Conservation (phyloP, 2,329 filamentous ascomycete genomes). For the Aspergillus sp. region DNA sequence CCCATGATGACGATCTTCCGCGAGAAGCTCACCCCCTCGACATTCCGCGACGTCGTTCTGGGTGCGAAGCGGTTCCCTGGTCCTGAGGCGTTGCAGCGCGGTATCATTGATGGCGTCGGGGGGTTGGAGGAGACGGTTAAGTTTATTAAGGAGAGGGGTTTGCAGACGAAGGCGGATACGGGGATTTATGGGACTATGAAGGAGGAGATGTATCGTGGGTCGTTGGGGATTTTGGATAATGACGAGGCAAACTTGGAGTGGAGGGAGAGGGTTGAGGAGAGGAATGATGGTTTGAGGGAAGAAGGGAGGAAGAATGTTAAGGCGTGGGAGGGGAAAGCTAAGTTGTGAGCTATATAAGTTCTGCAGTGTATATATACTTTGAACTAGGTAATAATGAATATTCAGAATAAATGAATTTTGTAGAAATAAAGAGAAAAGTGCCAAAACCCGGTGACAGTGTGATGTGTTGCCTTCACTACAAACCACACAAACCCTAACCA, state of each 20-base stretch:
- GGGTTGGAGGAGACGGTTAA: constrained; percentile 56
- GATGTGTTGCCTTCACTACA: too few relatives aligned
- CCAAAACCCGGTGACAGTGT: too few relatives aligned
- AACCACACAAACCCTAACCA: too few relatives aligned
- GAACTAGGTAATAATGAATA: background rate
- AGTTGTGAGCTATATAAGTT: constrained; percentile 17
- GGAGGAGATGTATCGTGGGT: constrained; percentile 66
- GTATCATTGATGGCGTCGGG: constrained; percentile 63
- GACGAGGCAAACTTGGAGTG: constrained; percentile 42
- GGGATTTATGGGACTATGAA: constrained; percentile 67
- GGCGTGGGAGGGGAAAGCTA: constrained; percentile 39
- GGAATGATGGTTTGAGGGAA: constrained; percentile 35
- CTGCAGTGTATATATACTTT: background rate
- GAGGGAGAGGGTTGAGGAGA: constrained; percentile 44
- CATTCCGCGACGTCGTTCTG: constrained; percentile 61
- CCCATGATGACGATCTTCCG: constrained; percentile 71
- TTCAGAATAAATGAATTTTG: too few relatives aligned
- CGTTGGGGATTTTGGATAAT: constrained; percentile 52
- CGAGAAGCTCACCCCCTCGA: constrained; percentile 52
- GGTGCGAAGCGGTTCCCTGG: constrained; percentile 64
- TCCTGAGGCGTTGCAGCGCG: constrained; percentile 55
- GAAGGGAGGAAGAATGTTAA: constrained; percentile 44
- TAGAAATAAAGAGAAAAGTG: too few relatives aligned
- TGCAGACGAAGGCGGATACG: constrained; percentile 56
- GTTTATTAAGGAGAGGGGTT: constrained; percentile 53